These are phyloP conservation scores for Cutaneotrichosporon dermatis DNA, from an alignment of 1,284 basidiomycete species.

Conservation along the genomic window DNA sequence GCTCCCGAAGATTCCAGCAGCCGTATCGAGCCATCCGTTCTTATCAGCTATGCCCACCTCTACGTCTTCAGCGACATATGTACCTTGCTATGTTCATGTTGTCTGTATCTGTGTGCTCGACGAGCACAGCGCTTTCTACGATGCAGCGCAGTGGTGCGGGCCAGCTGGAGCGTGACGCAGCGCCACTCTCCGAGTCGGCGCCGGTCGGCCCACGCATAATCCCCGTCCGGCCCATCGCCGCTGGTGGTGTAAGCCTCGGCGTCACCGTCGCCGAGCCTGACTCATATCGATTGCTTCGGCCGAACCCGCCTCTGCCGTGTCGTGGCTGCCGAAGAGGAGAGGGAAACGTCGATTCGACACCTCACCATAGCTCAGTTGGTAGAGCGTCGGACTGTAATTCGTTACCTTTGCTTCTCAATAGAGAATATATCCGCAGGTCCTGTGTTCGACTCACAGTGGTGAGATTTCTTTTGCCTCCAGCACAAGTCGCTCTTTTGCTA, in stretches of 20 bases:
- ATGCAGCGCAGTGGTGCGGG: too few relatives aligned
- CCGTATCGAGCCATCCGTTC: too few relatives aligned
- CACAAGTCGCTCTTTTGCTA: too few relatives aligned
- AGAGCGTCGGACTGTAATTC: slow-evolving; percentile 7
- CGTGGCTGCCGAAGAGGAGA: not conserved
- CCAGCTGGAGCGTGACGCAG: too few relatives aligned
- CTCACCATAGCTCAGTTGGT: slow-evolving; percentile 7
- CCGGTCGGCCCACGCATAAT: not conserved
- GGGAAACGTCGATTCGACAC: not conserved
- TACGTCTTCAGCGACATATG: too few relatives aligned
- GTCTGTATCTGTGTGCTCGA: too few relatives aligned
- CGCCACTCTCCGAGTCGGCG: not conserved
- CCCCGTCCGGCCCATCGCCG: not conserved
- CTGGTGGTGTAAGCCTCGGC: not conserved
- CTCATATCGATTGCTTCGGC: not conserved
- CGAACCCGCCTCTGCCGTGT: too few relatives aligned
- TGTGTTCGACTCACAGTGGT: slow-evolving; percentile 8
- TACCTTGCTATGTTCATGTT: too few relatives aligned
- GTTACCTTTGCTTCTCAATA: not conserved
- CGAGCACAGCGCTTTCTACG: too few relatives aligned
- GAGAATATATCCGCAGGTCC: slow-evolving; percentile 4
- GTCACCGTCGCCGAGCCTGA: not conserved
- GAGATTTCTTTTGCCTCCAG: slow-evolving; percentile 1
- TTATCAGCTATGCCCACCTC: too few relatives aligned
- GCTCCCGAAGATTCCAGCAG: too few relatives aligned